A percentile compares a stretch with the other conserved stretches of the same genome.
These are phyloP conservation scores for Centrapalus pauciflorus DNA, from an alignment of 129 eudicot species.

Conservation along the genomic window DNA sequence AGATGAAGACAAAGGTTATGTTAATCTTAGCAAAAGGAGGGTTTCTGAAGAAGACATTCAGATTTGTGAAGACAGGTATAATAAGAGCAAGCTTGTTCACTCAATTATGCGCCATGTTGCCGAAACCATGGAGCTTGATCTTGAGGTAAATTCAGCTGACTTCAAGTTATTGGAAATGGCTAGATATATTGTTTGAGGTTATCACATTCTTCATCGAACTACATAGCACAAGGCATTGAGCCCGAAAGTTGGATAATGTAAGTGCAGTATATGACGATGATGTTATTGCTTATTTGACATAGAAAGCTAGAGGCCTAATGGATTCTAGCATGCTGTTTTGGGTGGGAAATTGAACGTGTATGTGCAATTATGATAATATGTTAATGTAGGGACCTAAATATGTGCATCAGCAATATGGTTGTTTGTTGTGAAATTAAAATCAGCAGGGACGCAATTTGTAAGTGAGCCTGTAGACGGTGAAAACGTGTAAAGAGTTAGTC, in stretches of 20 bases:
- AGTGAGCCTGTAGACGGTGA: neutral
- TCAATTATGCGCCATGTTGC: constrained; percentile 97
- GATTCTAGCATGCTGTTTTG: neutral
- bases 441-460: neutral
- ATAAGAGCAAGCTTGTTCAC: constrained; percentile 91
- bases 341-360: neutral
- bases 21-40: constrained; percentile 87
- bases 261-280: neutral
- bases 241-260: neutral
- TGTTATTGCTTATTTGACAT: neutral
- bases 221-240: neutral
- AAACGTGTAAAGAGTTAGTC: neutral
- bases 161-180: neutral
- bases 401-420: neutral
- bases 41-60: constrained; percentile 86
- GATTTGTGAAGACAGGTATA: constrained; percentile 83
- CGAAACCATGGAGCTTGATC: constrained; percentile 60
- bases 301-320: neutral
- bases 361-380: neutral
- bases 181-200: neutral
- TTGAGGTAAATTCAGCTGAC: no score
- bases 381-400: neutral
- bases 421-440: neutral
- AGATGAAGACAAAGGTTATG: constrained; percentile 82
- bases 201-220: neutral